Conservation (phyloP, 768 basidiomycete species). For the Mycena rosella region DNA sequence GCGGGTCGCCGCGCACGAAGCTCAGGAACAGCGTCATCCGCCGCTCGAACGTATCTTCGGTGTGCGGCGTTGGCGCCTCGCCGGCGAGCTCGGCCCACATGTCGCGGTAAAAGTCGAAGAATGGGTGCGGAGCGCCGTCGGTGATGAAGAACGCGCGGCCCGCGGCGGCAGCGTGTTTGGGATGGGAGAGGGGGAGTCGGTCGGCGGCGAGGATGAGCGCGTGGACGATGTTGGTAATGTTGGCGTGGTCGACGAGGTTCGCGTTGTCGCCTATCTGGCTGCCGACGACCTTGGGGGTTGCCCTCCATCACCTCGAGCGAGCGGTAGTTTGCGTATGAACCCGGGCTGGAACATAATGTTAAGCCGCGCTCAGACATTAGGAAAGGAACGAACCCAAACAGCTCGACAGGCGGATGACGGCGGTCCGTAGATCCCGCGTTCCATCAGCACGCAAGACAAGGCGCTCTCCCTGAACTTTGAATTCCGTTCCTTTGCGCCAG, state of each 20-base stretch:
- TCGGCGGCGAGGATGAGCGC: conserved; percentile 68
- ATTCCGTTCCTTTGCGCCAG: background rate
- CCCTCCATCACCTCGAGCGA: background rate
- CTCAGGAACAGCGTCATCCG: conserved; percentile 48
- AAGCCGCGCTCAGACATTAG: too few species aligned
- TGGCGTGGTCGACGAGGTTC: conserved; percentile 68
- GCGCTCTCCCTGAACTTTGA: conserved; percentile 2
- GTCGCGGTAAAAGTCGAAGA: conserved; percentile 61
- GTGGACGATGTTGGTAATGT: conserved; percentile 66
- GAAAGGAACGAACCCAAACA: conserved; percentile 14
- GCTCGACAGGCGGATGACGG: conserved; percentile 17
- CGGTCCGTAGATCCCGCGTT: conserved; percentile 5
- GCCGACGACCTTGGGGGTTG: conserved; percentile 8
- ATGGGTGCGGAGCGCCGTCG: conserved; percentile 65
- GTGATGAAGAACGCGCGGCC: conserved; percentile 65
- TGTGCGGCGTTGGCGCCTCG: conserved; percentile 31
- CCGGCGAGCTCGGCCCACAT: conserved; percentile 50
- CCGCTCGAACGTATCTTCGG: background rate
- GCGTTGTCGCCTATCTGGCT: conserved; percentile 61
- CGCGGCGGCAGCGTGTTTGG: conserved; percentile 52
- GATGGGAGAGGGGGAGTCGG: conserved; percentile 53
- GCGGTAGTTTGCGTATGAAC: conserved; percentile 47
- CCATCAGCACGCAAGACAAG: background rate
- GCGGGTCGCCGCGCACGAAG: conserved; percentile 54
- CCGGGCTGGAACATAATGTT: conserved; percentile 49